These are phyloP conservation scores for Zarea fungicola DNA, from an alignment of 2,329 filamentous ascomycete genomes.

Conservation along the genomic window DNA sequence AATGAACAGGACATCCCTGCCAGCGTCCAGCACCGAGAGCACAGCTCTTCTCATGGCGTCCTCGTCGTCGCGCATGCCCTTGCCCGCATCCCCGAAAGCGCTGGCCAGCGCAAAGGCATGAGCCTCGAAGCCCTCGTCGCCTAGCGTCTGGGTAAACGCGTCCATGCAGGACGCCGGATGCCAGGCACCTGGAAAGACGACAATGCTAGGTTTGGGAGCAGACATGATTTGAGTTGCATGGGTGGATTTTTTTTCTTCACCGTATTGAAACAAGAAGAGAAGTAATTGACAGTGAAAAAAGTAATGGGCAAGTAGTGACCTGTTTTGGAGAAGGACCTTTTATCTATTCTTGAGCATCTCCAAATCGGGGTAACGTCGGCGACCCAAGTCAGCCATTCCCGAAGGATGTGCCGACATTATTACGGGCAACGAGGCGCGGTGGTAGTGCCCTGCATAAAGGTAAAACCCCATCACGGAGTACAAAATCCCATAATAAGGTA, in stretches of 20 bases:
- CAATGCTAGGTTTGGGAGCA: not conserved
- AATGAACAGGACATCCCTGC: conserved; percentile 1
- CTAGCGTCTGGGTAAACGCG: not conserved
- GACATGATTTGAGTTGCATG: not conserved
- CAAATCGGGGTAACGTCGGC: no score
- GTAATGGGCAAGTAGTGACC: no score
- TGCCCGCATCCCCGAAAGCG: not conserved
- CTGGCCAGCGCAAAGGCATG: not conserved
- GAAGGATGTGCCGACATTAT: no score
- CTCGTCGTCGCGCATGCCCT: not conserved
- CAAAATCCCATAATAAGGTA: no score
- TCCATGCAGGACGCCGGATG: not conserved
- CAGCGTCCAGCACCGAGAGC: not conserved
- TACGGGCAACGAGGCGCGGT: no score
- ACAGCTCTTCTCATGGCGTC: not conserved
- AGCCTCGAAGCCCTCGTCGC: not conserved
- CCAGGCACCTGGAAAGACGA: not conserved
- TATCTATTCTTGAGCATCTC: no score
- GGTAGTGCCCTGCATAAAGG: no score
- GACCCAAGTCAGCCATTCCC: no score
- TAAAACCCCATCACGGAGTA: no score
- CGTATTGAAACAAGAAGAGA: no score
- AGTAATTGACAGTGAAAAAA: no score
- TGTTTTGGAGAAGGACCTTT: no score
- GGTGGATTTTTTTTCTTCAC: not conserved